Conservation (phyloP, 441 rosid genomes). For the Pelargonium citronellum region DNA sequence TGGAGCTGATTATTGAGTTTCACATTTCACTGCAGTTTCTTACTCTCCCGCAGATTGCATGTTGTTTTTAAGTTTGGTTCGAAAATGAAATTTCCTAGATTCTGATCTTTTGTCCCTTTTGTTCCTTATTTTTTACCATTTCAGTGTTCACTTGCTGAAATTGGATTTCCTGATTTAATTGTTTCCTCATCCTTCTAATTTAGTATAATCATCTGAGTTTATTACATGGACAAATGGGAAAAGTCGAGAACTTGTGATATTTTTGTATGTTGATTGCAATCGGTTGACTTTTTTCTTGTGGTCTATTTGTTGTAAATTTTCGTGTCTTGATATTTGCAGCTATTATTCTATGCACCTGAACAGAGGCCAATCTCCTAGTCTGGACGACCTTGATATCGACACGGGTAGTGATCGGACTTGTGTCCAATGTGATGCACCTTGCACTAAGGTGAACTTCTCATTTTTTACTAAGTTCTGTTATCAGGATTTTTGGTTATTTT, state of each 20-base stretch:
- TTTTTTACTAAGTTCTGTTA: not conserved
- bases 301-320: constrained; percentile 10
- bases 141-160: too few relatives aligned
- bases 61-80: not conserved
- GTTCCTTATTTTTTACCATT: not conserved
- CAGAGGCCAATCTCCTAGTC: constrained; percentile 52
- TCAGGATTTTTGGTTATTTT: too few relatives aligned
- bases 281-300: not conserved
- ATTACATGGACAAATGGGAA: too few relatives aligned
- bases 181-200: too few relatives aligned
- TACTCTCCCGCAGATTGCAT: not conserved
- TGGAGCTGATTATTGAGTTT: not conserved
- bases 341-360: constrained; percentile 39
- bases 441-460: constrained; percentile 40
- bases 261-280: not conserved
- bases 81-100: not conserved
- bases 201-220: too few relatives aligned
- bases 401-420: constrained; percentile 73
- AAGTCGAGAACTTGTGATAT: too few relatives aligned
- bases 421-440: constrained; percentile 72
- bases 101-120: not conserved
- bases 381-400: constrained; percentile 55
- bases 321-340: constrained; percentile 29
- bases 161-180: too few relatives aligned
- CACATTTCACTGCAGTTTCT: not conserved